These are phyloP conservation scores for Podospora tetraspora DNA, from an alignment of 495 filamentous ascomycete genomes.

Conservation along the genomic window DNA sequence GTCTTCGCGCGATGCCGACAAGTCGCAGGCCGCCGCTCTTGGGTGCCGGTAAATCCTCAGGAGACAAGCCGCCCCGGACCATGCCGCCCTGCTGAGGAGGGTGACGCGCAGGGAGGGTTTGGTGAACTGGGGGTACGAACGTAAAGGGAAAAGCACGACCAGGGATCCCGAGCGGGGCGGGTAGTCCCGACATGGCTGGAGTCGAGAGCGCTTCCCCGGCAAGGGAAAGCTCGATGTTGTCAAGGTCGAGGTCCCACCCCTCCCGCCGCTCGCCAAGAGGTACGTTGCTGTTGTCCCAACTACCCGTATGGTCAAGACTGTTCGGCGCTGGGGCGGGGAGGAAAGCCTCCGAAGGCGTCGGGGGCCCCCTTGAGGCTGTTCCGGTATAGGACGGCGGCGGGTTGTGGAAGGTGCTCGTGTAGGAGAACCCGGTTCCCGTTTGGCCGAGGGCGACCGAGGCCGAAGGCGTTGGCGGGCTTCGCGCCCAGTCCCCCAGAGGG, in stretches of 20 bases:
- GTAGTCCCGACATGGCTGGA: background rate
- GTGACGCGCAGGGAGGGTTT: too few relatives aligned
- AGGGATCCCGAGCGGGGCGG: too few relatives aligned
- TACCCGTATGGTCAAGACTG: background rate
- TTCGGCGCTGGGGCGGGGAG: too few relatives aligned
- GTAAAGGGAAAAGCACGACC: too few relatives aligned
- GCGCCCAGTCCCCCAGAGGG: background rate
- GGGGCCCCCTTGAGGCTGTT: too few relatives aligned
- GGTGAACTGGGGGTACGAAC: too few relatives aligned
- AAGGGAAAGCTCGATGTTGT: background rate
- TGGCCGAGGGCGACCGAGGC: background rate
- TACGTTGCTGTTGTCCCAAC: background rate
- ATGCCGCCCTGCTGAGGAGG: background rate
- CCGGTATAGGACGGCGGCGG: background rate
- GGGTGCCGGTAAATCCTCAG: background rate
- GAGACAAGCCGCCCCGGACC: background rate
- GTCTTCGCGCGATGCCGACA: slow-evolving; percentile 8
- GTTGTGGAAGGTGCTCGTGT: background rate
- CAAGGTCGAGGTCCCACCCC: background rate
- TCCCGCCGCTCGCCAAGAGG: background rate
- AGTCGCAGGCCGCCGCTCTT: background rate
- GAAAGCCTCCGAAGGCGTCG: too few relatives aligned
- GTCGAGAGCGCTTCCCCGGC: background rate
- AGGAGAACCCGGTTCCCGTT: background rate
- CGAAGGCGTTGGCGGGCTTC: background rate